Base-by-base conservation (phyloP, 1,139 yeast genomes). In the Pichia sp. region DNA sequence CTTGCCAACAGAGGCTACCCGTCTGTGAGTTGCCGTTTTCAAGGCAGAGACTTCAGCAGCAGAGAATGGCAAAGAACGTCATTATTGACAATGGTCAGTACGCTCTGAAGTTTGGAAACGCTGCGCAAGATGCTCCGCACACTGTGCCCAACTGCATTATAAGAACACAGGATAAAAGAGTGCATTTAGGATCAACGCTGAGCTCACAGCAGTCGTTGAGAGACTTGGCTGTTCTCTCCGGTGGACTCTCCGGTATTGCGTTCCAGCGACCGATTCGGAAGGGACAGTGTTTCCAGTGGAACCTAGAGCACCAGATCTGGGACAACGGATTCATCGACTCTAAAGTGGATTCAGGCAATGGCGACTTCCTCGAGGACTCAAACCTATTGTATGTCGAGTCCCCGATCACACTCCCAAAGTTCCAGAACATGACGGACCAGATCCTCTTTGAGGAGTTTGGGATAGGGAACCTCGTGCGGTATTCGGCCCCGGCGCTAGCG, bases 361-460 rank as follows among this genome's bases (percentile, higher is more conserved):
- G 73, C 68, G 67, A 70, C 19, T 84, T 81, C 55, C 75, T 84
- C 2, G 58, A 70, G 13, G 77, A 74, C 23, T 71, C 80, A 1
- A 80, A 82, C 46, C 72, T 87, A 49, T 70, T 85, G 1, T 73
- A 85, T 53, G 81, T 90, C 1, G 98, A 93, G 65, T 77, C 92
- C 13, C 93, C 96, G 23, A 84, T 86, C 67, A 88, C 90, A 54
- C 72, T 93, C 47, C 95, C 97, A 1, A 88, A 85, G 54, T 75
- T 93, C 45, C 88, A 96, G 45, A 82, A 85, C 62, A 87, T 87
- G 68, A 86, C 90, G 31, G 99, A 93, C 68, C 97, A 92, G 70
- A 87, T 93, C 1, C 80, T 95, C 2, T 92, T 95, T 72, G 99
- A 95, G 70, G 99, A 95, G 66, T 93, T 85, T 65, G 96, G 90